phyloP scores from a whole-genome alignment of 1,284 basidiomycete species.

The Ustilago hordei region DNA sequence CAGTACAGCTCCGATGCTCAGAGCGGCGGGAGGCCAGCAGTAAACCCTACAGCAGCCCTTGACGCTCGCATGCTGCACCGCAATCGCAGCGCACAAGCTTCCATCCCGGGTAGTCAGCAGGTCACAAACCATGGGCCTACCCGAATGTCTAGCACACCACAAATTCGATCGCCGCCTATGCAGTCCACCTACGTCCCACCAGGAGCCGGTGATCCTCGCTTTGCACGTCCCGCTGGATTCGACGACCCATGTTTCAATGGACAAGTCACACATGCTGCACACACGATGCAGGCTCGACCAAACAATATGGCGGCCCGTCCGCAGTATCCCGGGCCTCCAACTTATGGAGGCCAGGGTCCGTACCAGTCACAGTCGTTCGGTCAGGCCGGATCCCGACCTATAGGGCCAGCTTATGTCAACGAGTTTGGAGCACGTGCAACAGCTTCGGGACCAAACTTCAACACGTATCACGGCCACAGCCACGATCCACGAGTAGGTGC shows the following conservation, averaged over 20 bases:
- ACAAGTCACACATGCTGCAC: conserved; percentile 18
- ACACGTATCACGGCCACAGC: conserved; percentile 47
- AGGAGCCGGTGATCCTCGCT: conserved; percentile 32
- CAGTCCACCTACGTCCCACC: conserved; percentile 13
- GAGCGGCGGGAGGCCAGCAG: conserved; percentile 5
- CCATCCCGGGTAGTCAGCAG: conserved; percentile 37
- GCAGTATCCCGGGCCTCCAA: conserved; percentile 28
- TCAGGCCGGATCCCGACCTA: conserved; percentile 16
- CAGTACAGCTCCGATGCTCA: conserved; percentile 52
- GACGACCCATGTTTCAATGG: conserved; percentile 36
- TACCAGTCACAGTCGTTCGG: conserved; percentile 33
- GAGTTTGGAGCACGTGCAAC: conserved; percentile 42
- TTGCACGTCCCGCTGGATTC: conserved; percentile 6
- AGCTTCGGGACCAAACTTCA: conserved; percentile 21
- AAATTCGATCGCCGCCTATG: conserved; percentile 43
- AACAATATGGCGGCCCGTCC: conserved; percentile 22
- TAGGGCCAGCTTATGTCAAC: conserved; percentile 27
- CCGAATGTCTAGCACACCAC: conserved; percentile 41
- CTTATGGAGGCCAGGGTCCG: conserved; percentile 15
- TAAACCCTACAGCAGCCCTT: conserved; percentile 3
- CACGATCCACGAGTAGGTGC: conserved; percentile 35
- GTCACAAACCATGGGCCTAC: conserved; percentile 25
- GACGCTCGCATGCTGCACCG: conserved; percentile 41
- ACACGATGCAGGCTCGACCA: conserved; percentile 20
- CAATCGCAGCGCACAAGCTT: conserved; percentile 50